Base-by-base conservation (phyloP, 768 basidiomycete genomes). In the Suillus brevipes region DNA sequence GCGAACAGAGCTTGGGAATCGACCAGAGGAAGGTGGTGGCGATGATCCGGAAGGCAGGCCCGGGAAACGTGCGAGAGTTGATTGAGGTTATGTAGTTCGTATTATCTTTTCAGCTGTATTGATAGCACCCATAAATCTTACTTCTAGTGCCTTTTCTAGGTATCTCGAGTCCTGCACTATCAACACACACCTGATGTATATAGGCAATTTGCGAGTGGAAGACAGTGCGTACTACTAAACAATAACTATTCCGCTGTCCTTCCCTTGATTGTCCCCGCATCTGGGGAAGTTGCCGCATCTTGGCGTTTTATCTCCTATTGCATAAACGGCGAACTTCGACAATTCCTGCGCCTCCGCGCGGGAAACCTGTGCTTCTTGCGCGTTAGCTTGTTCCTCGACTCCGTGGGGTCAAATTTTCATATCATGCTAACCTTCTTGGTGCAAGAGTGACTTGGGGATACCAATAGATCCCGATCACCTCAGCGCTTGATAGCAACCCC, bases 41-140 rank as follows among this genome's bases (percentile, higher is more conserved):
- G 69, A 72, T 25, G 71, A 63, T 16, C 63, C 45, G 0, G 78
- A 78, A 20, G 64, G 65, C 31, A 69, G 74, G 66, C 69, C 73
- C 5, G 72, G 69, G 23, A 78, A 78, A 60, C 75, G 77, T n/a
- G 65, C 64, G 38, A 72, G 77, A n/a, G 68, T 71, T 14, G 77
- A 77, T 25, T 78, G 67, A 76, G 37, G 18, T 57, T 28, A 10
- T 63, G 45, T 52, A 62, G 50, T 64, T 36, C 64, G 16, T 25
- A 42, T 63, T 23, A 25, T 65, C 62, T 34, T 63, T 60, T 61
- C 55, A 25, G 58, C n/a, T 62, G 63, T 36, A 63, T 60, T 63
- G 31, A 59, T 59, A 59, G 36, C 37, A 59, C 25, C 58, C 58
- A 42, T 42, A 59, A 59, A 59, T 59, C 38, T 42, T 13, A 42